Evolutionary conservation across 208 protist genomes (phyloP), one percentile per base, ranked within the genome.

Genomic region (Leishmania aethiopica): DNA sequence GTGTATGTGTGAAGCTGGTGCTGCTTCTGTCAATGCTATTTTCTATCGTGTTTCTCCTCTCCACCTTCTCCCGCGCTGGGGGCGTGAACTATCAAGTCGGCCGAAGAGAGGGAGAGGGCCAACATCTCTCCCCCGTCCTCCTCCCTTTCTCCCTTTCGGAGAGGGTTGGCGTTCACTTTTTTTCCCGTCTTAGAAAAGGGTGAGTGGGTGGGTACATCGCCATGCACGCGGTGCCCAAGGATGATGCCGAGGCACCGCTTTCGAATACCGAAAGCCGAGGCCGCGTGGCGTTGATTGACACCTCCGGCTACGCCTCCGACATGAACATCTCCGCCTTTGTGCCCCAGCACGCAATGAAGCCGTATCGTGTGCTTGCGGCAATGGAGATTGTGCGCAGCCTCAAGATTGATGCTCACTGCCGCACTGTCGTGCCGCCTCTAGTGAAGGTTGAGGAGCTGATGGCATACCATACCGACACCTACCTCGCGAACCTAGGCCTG

Each of bases 281-380:
- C 0, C 84, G 88, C 42, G 88, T 94, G 13, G 93, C 93, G 15
- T 80, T 96, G 32, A 91, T 97, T 72, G 92, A 97, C 83, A 95
- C 92, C 64, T 92, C 95, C 13, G 90, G 89, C 76, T 96, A 97
- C 81, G 90, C 88, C 59, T 93, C 93, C 4, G 95, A 97, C 82
- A 96, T 94, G 83, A 96, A 93, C 79, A 85, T 97, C 47, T 92
- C 95, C 17, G 92, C 93, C 40, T 90, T 96, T 45, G 86, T 96
- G 3, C 93, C 95, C 13, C 95, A 97, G 79, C 95, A 97, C 79
- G 95, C 95, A 40, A 97, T 97, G 95, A 97, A 97, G 82, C 95
- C 95, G 35, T 97, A 96, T 75, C 92, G 95, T 51, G 74, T 96
- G 40, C 82, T 97, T 28, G 93, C 91, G 8, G 94, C 95, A 10